These are phyloP conservation scores for Botrytis sinoallii DNA, from an alignment of 2,329 filamentous ascomycete species.

Conservation along the genomic window DNA sequence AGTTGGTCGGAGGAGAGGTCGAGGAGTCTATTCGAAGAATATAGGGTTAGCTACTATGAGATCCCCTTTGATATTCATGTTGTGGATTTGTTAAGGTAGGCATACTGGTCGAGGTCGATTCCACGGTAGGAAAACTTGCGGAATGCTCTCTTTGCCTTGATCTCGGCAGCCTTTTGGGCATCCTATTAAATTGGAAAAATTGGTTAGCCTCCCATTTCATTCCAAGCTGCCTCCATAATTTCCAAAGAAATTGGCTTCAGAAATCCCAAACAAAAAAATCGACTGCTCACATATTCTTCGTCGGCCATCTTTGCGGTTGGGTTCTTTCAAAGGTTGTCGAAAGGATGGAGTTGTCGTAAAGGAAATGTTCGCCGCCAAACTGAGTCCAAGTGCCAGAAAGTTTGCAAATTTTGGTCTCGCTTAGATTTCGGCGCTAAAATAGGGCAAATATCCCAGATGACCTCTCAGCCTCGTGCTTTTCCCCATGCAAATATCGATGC, in stretches of 20 bases:
- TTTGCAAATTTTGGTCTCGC: constrained; percentile 9
- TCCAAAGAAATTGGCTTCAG: background rate
- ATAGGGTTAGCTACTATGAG: constrained; percentile 37
- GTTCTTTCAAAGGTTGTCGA: constrained; percentile 35
- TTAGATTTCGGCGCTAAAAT: constrained; percentile 18
- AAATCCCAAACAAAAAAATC: constrained; percentile 6
- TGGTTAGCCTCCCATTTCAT: constrained; percentile 36
- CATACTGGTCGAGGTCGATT: constrained; percentile 99
- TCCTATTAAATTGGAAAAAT: constrained; percentile 56
- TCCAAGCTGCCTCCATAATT: background rate
- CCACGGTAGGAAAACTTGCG: constrained; percentile 99
- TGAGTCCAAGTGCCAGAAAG: constrained; percentile 1
- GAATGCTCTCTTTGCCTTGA: constrained; percentile 99
- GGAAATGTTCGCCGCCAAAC: constrained; percentile 18
- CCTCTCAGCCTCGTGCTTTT: constrained; percentile 12
- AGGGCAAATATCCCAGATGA: constrained; percentile 1
- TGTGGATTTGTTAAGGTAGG: constrained; percentile 34
- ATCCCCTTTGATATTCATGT: constrained; percentile 38
- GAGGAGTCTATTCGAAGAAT: constrained; percentile 69
- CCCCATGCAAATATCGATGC: background rate
- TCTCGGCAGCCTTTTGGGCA: constrained; percentile 96
- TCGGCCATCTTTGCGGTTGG: constrained; percentile 71
- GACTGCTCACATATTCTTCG: constrained; percentile 62
- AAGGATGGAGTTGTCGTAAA: constrained; percentile 28
- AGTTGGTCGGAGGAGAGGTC: constrained; percentile 98